Evolutionary conservation across 306 rosid species (phyloP), one percentile per base, ranked within the genome.

Genomic region (Vigna mungo): DNA sequence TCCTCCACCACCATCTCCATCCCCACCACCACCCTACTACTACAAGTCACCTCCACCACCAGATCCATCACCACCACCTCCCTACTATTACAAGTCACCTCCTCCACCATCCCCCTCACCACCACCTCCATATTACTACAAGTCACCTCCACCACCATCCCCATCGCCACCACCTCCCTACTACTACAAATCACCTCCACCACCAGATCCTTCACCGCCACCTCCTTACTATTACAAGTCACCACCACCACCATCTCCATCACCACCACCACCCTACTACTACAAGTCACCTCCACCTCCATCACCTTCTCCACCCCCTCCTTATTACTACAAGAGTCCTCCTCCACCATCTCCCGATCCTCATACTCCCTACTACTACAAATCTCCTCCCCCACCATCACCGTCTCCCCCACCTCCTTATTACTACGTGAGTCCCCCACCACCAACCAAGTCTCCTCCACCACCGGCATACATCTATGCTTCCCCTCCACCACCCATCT

Each of bases 401-500:
- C 15, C 68, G 1, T 62, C 68, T 32, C 68, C 68, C 13, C 46
- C 68, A 8, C 47, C 68, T 34, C 68, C 69, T 8, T 63, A 63
- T 37, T 6, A 9, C 30, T 63, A 63, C 49, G 44, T 34, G 49
- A 36, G 49, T 9, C 69, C 69, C 11, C 69, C 69, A 7, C 68
- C 68, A 4, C 69, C 69, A 65, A 36, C 71, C 32, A 65, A 39
- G 27, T 65, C 71, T 18, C 69, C 69, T 1, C 71, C 71, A 18
- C 71, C 71, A 41, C 71, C 71, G 1, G 30, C 7, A 17, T 36
- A 62, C 68, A 9, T 4, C 7, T 62, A 62, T n/a, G 13, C 68
- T 62, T 65, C 71, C 15, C 71, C 71, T 39, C 52, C 71, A 6
- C 71, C 71, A 39, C 71, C 71, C 9, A 65, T 20, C 71, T 65